Percentiles rank a stretch among this genome's conserved stretches.
These are phyloP conservation scores for Yamadazyma kanchanaburiensis DNA, from an alignment of 1,139 yeast genomes.

Conservation along the genomic window DNA sequence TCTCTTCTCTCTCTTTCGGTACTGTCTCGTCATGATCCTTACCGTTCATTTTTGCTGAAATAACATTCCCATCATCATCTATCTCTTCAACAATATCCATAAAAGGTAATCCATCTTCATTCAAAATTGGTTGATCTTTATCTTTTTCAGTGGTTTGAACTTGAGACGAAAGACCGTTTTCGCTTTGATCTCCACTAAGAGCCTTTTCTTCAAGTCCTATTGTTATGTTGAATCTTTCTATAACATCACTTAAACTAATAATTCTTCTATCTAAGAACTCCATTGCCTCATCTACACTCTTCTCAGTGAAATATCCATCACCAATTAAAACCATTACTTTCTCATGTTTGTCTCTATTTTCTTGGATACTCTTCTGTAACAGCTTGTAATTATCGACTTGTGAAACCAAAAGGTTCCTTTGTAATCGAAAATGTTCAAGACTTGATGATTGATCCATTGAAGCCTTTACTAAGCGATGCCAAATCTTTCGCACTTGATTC, in stretches of 20 bases:
- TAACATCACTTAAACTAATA: conserved; percentile 17
- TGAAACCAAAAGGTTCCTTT: conserved; percentile 9
- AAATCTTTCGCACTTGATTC: background rate
- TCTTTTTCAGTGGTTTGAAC: too few species aligned
- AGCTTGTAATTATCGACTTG: conserved; percentile 10
- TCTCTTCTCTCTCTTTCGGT: too few species aligned
- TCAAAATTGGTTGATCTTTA: too few species aligned
- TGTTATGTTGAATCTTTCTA: conserved; percentile 31
- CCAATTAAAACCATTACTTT: conserved; percentile 50
- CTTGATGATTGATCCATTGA: too few species aligned
- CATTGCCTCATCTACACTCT: conserved; percentile 40
- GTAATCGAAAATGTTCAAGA: conserved; percentile 5
- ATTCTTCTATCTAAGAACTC: conserved; percentile 32
- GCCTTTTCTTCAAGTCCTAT: too few species aligned
- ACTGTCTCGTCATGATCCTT: conserved; percentile 1
- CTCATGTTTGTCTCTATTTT: conserved; percentile 5
- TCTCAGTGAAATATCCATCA: conserved; percentile 57
- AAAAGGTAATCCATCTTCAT: conserved; percentile 50
- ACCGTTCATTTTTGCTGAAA: conserved; percentile 18
- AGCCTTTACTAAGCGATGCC: too few species aligned
- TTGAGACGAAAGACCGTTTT: too few species aligned
- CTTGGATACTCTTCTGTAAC: conserved; percentile 2
- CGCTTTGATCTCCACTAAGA: too few species aligned
- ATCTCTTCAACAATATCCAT: conserved; percentile 85
- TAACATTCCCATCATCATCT: conserved; percentile 74